Evolutionary conservation across 2,329 filamentous ascomycete species (phyloP), one percentile per base, ranked within the genome.

Genomic region (Metarhizium guizhouense): DNA sequence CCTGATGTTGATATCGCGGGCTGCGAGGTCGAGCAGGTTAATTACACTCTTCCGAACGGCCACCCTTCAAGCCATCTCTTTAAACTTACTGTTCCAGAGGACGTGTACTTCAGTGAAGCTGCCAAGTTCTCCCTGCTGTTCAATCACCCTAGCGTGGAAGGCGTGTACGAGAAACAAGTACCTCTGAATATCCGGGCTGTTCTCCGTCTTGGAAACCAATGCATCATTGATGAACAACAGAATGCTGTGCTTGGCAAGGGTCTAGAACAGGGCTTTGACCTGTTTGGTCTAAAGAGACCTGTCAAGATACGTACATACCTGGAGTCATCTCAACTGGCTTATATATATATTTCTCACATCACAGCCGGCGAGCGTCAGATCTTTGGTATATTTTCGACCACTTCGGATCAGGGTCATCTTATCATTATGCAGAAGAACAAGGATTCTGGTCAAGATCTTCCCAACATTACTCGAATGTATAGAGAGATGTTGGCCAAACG

Each of bases 21-120:
- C 2, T 96, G 93, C 66, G 82, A 86, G 43, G 93, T 94, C 0
- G 90, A 99, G 68, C 95, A 96, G 66, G 90, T 96, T 63, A 94
- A 86, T 65, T 88, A 95, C 70, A 95, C 90, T 3, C 76, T 99
- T 7, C 94, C 94, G 0, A 99, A 99, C 64, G 94, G 94, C 0
- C 94, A 97, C 70, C 86, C 90, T 3, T 97, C 93, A 0, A 87
- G 90, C 4, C 90, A 99, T 74, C 78, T 99, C 4, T 97, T 97
- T 80, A 95, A 92, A 73, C 79, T 99, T 42, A 92, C 87, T 0
- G 89, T 99, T 71, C 80, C 89, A 0, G 94, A 99, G 69, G 86
- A 94, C 55, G 80, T 88, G 0, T 99, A 95, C 71, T 84, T 96
- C 58, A 83, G 85, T 48, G 90, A 97, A 68, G 79, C 86, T 0